These are phyloP conservation scores for Jacaranda copaia DNA, from an alignment of 257 asterid species.

Conservation along the genomic window DNA sequence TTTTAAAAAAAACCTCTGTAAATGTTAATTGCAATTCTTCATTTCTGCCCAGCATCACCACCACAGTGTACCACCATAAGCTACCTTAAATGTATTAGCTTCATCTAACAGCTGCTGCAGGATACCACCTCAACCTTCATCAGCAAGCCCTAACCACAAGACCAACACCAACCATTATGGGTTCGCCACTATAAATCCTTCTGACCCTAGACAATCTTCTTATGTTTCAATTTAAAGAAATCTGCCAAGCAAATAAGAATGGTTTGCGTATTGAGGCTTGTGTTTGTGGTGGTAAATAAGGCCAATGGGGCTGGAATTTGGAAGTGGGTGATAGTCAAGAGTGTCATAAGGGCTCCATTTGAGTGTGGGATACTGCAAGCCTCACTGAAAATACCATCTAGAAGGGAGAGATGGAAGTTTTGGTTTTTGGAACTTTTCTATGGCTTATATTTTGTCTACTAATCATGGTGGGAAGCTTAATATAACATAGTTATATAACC, in stretches of 20 bases:
- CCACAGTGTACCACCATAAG: not conserved
- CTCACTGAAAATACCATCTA: constrained; percentile 1
- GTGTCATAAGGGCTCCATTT: not conserved
- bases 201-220: not conserved
- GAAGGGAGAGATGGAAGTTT: constrained; percentile 14
- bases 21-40: too few relatives aligned
- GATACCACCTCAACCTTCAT: not conserved
- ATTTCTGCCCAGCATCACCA: too few relatives aligned
- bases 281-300: too few relatives aligned
- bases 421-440: not conserved
- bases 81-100: constrained; percentile 6
- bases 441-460: not conserved
- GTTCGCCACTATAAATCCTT: not conserved
- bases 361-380: not conserved
- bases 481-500: not conserved
- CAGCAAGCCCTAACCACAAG: not conserved
- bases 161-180: too few relatives aligned
- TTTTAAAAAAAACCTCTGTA: too few relatives aligned
- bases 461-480: constrained; percentile 22
- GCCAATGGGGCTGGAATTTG: not conserved
- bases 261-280: too few relatives aligned
- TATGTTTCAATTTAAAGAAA: not conserved
- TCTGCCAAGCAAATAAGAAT: not conserved
- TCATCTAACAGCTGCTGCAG: not conserved
- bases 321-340: not conserved